These are phyloP conservation scores for Calonectria hongkongensis DNA, from an alignment of 2,329 filamentous ascomycete species.

Conservation along the genomic window DNA sequence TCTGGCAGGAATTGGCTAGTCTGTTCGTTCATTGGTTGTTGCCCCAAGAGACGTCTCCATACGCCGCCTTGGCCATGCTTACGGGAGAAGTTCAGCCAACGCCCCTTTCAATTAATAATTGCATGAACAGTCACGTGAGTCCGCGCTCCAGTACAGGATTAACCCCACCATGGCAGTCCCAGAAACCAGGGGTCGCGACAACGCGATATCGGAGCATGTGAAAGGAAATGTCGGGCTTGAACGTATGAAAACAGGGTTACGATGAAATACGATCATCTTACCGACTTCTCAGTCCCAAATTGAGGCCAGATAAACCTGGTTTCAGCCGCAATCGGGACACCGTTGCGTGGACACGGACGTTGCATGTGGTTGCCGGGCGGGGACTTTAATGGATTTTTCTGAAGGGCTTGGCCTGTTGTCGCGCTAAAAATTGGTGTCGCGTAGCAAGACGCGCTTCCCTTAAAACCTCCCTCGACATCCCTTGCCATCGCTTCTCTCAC, in stretches of 20 bases:
- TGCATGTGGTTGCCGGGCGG: slow-evolving; percentile 54
- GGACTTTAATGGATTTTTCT: slow-evolving; percentile 55
- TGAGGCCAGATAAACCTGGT: slow-evolving; percentile 17
- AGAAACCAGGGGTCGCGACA: slow-evolving; percentile 45
- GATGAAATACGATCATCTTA: neutral
- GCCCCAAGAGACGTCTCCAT: slow-evolving; percentile 38
- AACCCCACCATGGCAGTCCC: slow-evolving; percentile 43
- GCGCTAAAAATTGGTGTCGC: slow-evolving; percentile 61
- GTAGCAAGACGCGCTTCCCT: slow-evolving; percentile 60
- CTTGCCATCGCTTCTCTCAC: slow-evolving; percentile 49
- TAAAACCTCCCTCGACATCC: slow-evolving; percentile 60
- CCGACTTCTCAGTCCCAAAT: neutral
- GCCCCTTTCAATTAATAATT: slow-evolving; percentile 53
- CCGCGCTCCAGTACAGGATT: slow-evolving; percentile 43
- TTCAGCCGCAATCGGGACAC: slow-evolving; percentile 37
- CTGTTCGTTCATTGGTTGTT: slow-evolving; percentile 47
- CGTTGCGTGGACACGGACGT: slow-evolving; percentile 44
- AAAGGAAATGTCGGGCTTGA: slow-evolving; percentile 8
- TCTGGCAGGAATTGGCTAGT: slow-evolving; percentile 13
- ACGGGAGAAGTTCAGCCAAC: slow-evolving; percentile 29
- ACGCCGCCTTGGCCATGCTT: slow-evolving; percentile 43
- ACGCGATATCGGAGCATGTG: slow-evolving; percentile 43
- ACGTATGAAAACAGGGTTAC: slow-evolving; percentile 22
- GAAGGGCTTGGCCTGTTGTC: slow-evolving; percentile 49
- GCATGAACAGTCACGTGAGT: slow-evolving; percentile 49